Base-by-base conservation (phyloP, 768 basidiomycete genomes). In the Leccinellum rugosiceps region DNA sequence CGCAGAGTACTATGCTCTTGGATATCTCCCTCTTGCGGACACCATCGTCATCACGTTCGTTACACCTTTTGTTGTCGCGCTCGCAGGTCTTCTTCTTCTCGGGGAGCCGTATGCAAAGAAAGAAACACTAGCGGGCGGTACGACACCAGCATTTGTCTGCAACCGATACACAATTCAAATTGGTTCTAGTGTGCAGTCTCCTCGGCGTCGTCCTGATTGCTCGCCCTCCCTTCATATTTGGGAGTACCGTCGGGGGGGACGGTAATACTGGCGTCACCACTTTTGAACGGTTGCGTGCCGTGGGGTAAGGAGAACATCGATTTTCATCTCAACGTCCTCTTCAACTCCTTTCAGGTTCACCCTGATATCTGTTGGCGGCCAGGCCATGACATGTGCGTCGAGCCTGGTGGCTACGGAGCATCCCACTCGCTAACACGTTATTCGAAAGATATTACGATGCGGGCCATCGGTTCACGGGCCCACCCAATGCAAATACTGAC, bases 201-300 rank as follows among this genome's bases (percentile, higher is more conserved):
- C 44, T 81, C 9, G 94, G 93, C 0, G 91, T 93, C 9, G 69
- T 94, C 14, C 76, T 94, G 8, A 92, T 97, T 50, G 90, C 92
- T 11, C 78, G 90, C 34, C 94, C 94, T 0, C 74, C 79, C 1
- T 83, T 85, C 52, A 63, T 97, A 7, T 95, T 97, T 63, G 87
- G 86, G 3, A 55, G 59, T 54, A 50, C 46, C 26, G 19, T 30
- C 4, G 30, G 48, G 11, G 51, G 32, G 15, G 58, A 56, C 19
- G 50, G 19, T n/a, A 56, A 32, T 26, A 23, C 28, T 4, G 57
- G 52, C 11, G 52, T 58, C 10, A 59, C 58, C 63, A 5, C 68
- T 63, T 15, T 63, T 52, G 71, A 77, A 65, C 72, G 91, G 50
- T 67, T 91, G 46, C 62, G 79, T 9, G 87, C 87, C 3, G 84